Evolutionary conservation across 78 protist species (phyloP).

Genomic region (Dictyostelium intermedium): DNA sequence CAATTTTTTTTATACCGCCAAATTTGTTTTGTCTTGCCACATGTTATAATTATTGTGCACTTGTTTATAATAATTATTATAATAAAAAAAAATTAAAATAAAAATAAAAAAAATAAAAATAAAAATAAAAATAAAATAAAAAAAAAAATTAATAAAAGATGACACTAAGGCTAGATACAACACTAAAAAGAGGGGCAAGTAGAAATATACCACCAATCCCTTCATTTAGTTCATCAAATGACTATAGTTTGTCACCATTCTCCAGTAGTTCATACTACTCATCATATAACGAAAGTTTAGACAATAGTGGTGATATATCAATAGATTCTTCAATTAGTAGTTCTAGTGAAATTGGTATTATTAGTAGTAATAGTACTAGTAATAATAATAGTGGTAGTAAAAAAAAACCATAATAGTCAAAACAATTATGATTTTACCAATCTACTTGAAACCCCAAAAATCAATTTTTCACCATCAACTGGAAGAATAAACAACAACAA

Average conservation of each 20-base stretch:
- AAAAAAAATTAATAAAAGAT: not conserved
- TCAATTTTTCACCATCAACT: constrained; percentile 2
- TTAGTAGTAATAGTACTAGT: not conserved
- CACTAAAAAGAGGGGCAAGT: not conserved
- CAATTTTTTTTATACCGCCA: not conserved
- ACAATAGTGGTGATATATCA: not conserved
- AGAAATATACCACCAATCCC: not conserved
- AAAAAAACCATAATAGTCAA: not conserved
- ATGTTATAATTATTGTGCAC: too few relatives aligned
- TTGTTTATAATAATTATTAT: too few relatives aligned
- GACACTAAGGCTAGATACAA: not conserved
- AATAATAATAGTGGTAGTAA: too few relatives aligned
- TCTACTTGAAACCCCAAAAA: not conserved
- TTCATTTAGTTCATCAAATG: not conserved
- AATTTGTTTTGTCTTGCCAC: too few relatives aligned
- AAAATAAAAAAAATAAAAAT: not conserved
- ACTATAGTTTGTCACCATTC: not conserved
- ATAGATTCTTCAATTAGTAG: not conserved
- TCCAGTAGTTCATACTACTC: not conserved
- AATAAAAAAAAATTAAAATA: too few relatives aligned
- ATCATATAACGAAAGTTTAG: not conserved
- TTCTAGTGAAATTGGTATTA: not conserved
- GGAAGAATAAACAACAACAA: constrained; percentile 2
- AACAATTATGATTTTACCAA: not conserved
- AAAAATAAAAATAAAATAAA: not conserved